These are phyloP conservation scores for Debaryomycetaceae sp. DNA, from an alignment of 1,139 yeast genomes.

Conservation along the genomic window DNA sequence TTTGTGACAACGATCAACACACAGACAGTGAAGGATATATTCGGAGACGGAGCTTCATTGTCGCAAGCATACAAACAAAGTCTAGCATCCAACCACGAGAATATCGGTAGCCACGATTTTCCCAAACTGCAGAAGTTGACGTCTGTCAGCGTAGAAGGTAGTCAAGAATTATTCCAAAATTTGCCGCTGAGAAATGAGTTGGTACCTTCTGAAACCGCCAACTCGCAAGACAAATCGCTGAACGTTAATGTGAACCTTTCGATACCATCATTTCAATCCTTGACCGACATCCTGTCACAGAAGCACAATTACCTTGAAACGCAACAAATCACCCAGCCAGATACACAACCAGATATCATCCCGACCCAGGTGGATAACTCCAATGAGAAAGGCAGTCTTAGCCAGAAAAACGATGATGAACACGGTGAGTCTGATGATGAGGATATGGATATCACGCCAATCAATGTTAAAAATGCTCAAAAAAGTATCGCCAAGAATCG, in stretches of 20 bases:
- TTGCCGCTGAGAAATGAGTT: not conserved
- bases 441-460: conserved; percentile 28
- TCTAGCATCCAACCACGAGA: not conserved
- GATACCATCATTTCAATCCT: not conserved
- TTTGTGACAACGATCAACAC: conserved; percentile 13
- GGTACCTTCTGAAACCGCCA: no score
- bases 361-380: conserved; percentile 15
- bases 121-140: not conserved
- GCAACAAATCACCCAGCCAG: not conserved
- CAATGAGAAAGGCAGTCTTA: conserved; percentile 11
- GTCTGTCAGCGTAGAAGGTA: not conserved
- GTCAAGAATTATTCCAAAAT: not conserved
- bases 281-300: not conserved
- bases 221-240: not conserved
- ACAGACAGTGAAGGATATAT: conserved; percentile 4
- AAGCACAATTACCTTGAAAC: no score
- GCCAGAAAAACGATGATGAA: conserved; percentile 4
- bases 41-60: conserved; percentile 4
- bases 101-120: not conserved
- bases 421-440: conserved; percentile 11
- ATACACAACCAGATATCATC: conserved; percentile 11
- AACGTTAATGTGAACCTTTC: not conserved
- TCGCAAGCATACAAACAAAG: conserved; percentile 5
- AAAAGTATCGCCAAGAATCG: conserved; percentile 16
- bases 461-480: conserved; percentile 23